phyloP scores from a whole-genome alignment of 2,329 filamentous ascomycete genomes.

The Lecanicillium sp. region DNA sequence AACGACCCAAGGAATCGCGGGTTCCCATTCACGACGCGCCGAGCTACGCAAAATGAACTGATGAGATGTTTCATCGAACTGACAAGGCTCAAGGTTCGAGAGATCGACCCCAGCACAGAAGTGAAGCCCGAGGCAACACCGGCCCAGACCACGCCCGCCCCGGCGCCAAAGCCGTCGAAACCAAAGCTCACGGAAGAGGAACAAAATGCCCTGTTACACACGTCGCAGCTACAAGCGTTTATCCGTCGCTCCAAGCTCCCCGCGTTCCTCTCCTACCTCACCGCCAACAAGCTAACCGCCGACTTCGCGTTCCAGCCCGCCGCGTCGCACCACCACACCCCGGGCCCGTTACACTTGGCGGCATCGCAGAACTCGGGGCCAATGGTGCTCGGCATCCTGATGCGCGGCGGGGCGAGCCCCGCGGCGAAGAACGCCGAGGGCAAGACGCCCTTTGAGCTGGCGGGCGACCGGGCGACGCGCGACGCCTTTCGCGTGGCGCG shows the following conservation, averaged over 20 bases:
- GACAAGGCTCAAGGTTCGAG: slow-evolving; percentile 79
- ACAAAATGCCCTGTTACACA: slow-evolving; percentile 75
- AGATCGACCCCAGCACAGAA: slow-evolving; percentile 62
- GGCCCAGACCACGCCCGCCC: slow-evolving; percentile 29
- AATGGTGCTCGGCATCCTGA: slow-evolving; percentile 70
- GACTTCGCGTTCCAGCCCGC: slow-evolving; percentile 71
- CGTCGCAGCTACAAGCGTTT: slow-evolving; percentile 79
- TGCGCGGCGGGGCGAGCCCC: slow-evolving; percentile 70
- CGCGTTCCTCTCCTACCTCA: slow-evolving; percentile 76
- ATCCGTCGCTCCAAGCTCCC: slow-evolving; percentile 87
- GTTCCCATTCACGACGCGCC: slow-evolving; percentile 87
- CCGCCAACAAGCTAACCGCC: slow-evolving; percentile 63
- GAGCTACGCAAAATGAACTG: slow-evolving; percentile 88
- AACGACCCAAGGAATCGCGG: slow-evolving; percentile 77
- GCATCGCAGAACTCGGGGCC: slow-evolving; percentile 70
- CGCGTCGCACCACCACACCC: slow-evolving; percentile 69
- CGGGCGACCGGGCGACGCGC: slow-evolving; percentile 76
- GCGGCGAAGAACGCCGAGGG: slow-evolving; percentile 64
- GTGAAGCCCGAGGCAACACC: slow-evolving; percentile 31
- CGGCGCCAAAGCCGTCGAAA: slow-evolving; percentile 46
- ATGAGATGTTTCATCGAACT: slow-evolving; percentile 94
- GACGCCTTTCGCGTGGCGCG: slow-evolving; percentile 90
- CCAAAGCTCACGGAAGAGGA: slow-evolving; percentile 75
- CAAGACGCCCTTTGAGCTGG: slow-evolving; percentile 81
- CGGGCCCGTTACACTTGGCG: slow-evolving; percentile 80